Base-by-base conservation (phyloP, 345 rosid genomes). In the Melastoma malabathricum region DNA sequence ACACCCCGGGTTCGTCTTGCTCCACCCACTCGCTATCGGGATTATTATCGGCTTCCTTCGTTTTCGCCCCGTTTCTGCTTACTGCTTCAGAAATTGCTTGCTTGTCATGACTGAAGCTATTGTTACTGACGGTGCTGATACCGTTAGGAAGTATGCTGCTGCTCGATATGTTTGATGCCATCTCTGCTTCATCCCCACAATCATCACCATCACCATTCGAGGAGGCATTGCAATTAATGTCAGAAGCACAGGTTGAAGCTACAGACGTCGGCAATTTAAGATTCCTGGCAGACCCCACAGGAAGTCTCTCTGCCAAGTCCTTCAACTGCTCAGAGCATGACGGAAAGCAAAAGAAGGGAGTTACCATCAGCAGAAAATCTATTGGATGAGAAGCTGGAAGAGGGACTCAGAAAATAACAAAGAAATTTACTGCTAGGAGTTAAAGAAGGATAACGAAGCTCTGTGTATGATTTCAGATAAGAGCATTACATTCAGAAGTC, bases 1-100 rank as follows among this genome's bases (percentile, higher is more conserved):
- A 88, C 15, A 93, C 97, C 55, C 99, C 97, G 38, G 89, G 92
- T 67, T 93, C 96, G 58, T 85, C 94, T 75, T 93, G 97, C 66
- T 93, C 99, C 51, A 93, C 94, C 92, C 97, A 81, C 63, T 93
- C 97, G 62, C 61, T 68, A 23, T 83, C 97, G 60, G 62, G 67
- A 25, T 65, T 79, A n/a, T 68, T 60, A 66, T 84, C 92, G 51
- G 68, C 67, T 61, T 84, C 97, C 65, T 72, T 84, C 14, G 66
- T 48, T 63, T 77, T 73, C 52, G 60, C 75, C 54, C 88, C 86
- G 59, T 64, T 79, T 73, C 80, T 81, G 39, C 67, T 59, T 43
- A 75, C 58, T 55, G 80, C 66, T 64, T 87, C 98, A 18, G 72
- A 43, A 51, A 72, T 75, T 51, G 77, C 72, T 62, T 68, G 86